Evolutionary conservation across 2,329 filamentous ascomycete species (phyloP), one percentile per base, ranked within the genome.

Genomic region (Epichloe sp.): DNA sequence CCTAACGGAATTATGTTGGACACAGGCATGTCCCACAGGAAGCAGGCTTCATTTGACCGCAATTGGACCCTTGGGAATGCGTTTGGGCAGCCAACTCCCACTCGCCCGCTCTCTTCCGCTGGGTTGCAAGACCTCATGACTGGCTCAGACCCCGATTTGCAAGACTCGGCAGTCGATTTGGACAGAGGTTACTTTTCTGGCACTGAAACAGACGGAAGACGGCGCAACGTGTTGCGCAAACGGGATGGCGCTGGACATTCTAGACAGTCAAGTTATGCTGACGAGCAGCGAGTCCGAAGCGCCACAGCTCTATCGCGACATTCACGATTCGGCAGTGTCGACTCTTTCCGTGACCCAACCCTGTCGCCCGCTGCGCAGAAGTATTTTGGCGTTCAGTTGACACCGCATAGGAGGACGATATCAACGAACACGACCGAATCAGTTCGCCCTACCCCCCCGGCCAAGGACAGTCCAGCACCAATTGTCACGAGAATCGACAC

Each of bases 141-240:
- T 21, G 48, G 41, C 19, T 68, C 70, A 2, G 68, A 69, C 15
- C 58, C 66, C 14, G 64, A 70, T 12, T 59, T 69, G 14, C 71
- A 71, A 55, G 75, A 79, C 53, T 72, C 72, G 8, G 69, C 70
- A 15, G 66, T 72, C 23, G 86, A 94, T 54, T 66, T 88, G 15
- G 93, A 97, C 60, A 80, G 88, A 37, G 91, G 90, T 23, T 97
- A 97, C 66, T 95, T 96, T 63, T 96, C 91, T 7, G 88, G 90
- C 3, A 86, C 85, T 15, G 91, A 97, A 61, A 74, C 82, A 11
- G 89, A 96, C 56, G 79, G 79, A 43, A 80, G 85, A 52, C 82
- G 79, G 59, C 79, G 86, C 44, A 94, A 88, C 62, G 74, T 93
- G 45, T 72, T 96, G 56, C 88, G 87, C 66, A 94, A 93, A 69